Base-by-base conservation (phyloP, 2,329 filamentous ascomycete species). In the Onygenales sp. region DNA sequence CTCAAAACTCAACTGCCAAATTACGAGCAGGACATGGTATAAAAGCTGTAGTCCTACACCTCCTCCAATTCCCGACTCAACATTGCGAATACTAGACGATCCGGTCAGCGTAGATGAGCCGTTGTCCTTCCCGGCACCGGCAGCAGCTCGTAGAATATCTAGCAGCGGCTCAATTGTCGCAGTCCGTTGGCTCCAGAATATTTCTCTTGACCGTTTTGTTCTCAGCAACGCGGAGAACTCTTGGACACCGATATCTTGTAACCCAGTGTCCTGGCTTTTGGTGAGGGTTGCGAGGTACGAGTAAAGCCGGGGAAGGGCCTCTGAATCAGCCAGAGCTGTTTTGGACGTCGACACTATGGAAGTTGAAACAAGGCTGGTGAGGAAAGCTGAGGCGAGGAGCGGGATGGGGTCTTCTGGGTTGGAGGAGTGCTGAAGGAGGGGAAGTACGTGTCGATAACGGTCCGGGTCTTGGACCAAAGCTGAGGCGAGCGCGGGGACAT, bases 1-100 rank as follows among this genome's bases (percentile, higher is more conserved):
- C 67, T 97, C 93, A 61, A 98, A 98, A 66, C 90, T 95, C 61
- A 98, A 77, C 75, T 97, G 91, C 93, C 93, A 98, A 54, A 98
- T 75, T 10, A 95, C 91, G 49, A 98, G 78, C 21, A 98, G 79
- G 13, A 96, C 87, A 64, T 96, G 89, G 68, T 98, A 98, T 42
- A 98, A 79, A 42, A 97, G 80, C 69, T 98, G 93, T 42, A 98
- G 76, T 2, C 90, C 89, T 55, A 98, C 88, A 7, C 90, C 90
- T 48, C 90, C 89, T 54, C 74, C 71, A 44, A 84, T 71, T 42
- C 78, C 75, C 50, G 74, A 71, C 56, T 90, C 85, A 33, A 86
- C 83, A 53, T 81, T 79, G 51, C 83, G 85, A 57, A 79, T 78
- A 61, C 79, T 80, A 47, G 71, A 65, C 45, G 71, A 65, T 31